Base-by-base conservation (phyloP, 805 yeast genomes). In the Wickerhamiella alocasiicola region DNA sequence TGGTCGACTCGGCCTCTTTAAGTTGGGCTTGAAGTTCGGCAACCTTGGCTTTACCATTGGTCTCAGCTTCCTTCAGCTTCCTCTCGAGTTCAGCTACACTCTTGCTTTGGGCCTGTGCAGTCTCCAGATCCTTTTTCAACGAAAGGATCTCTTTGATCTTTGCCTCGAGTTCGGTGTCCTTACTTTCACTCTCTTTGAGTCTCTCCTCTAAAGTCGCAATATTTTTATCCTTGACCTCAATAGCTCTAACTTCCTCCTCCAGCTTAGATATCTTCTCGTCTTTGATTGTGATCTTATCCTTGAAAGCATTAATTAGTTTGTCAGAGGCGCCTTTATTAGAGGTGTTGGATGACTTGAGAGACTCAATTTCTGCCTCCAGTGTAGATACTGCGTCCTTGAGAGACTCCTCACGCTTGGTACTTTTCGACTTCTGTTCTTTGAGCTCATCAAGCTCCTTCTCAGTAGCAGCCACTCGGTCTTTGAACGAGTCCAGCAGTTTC, bases 281-380 rank as follows among this genome's bases (percentile, higher is more conserved):
- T n/a, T 34, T 26, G 30, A 21, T 4, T 7, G 38, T 24, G 18
- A 26, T 26, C n/a, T 34, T 34, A 18, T 25, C 38, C 38, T 24
- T 26, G 23, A 26, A 32, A 13, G 24, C 19, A 13, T 17, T 21
- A 13, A 32, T 36, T 4, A 36, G 32, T 12, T 21, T 29, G 15
- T 18, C 32, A 16, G 31, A 27, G 5, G 13, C 23, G 15, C 12
- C 32, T 11, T 31, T 27, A 4, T 17, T 23, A 5, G 26, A 23
- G n/a, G 26, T 18, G 13, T 18, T 28, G 6, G 24, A 13, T 11
- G 39, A 17, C 19, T 36, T 29, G 17, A 21, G 23, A 24, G 35
- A 26, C 15, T 37, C 34, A 17, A 37, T 21, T 24, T 34, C 38
- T 13, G 24, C 24, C 17, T 34, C 38, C 9, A 34, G 31, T 3